phyloP scores from a whole-genome alignment of 2,329 filamentous ascomycete species.

The Aspergillus chevalieri region DNA sequence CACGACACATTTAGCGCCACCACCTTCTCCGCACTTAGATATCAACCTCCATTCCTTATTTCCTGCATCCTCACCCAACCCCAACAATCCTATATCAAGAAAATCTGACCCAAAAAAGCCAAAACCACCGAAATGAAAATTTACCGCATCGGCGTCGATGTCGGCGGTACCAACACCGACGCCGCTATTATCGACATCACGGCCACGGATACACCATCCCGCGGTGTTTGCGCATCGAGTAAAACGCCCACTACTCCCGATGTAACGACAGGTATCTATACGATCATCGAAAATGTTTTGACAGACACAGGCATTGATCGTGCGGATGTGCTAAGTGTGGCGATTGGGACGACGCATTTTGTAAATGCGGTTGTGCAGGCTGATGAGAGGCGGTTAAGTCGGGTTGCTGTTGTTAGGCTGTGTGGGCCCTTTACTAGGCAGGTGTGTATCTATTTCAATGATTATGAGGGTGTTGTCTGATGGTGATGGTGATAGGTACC shows the following conservation, averaged over 20 bases:
- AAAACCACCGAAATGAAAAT: conserved; percentile 3
- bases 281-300: conserved; percentile 32
- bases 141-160: conserved; percentile 42
- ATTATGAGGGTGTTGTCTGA: background rate
- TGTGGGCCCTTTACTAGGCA: conserved; percentile 41
- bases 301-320: conserved; percentile 25
- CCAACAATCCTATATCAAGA: too few relatives aligned
- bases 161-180: conserved; percentile 37
- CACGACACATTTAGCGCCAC: too few relatives aligned
- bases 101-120: background rate
- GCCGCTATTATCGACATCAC: conserved; percentile 26
- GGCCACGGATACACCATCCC: conserved; percentile 14
- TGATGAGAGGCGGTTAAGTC: conserved; percentile 44
- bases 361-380: conserved; percentile 48
- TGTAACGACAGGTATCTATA: conserved; percentile 38
- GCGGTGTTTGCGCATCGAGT: conserved; percentile 24
- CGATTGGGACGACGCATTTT: conserved; percentile 50
- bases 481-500: conserved; percentile 37
- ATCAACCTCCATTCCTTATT: background rate
- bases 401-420: conserved; percentile 49
- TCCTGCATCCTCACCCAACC: background rate
- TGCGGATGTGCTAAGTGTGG: conserved; percentile 39
- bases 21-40: background rate
- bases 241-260: conserved; percentile 38
- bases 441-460: background rate